A percentile compares a stretch with the other conserved stretches of the same genome.
These are phyloP conservation scores for Colletotrichum shisoi DNA, from an alignment of 2,329 filamentous ascomycete genomes.

Conservation along the genomic window DNA sequence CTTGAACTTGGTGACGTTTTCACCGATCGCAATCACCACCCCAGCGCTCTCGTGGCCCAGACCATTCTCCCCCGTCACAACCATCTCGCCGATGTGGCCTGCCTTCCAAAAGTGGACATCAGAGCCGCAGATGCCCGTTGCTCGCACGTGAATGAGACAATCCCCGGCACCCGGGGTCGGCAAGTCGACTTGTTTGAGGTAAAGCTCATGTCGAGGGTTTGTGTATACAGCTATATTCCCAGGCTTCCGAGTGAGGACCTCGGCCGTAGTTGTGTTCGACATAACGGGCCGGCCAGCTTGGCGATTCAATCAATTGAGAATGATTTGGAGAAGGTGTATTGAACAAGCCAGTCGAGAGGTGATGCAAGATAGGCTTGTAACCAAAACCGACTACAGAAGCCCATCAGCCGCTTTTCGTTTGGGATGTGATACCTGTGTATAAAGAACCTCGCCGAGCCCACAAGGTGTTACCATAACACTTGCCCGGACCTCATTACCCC, in stretches of 20 bases:
- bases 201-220: slow-evolving; percentile 72
- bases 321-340: not conserved
- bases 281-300: not conserved
- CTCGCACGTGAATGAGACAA: slow-evolving; percentile 69
- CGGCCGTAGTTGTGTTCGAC: slow-evolving; percentile 8
- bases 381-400: not conserved
- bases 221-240: slow-evolving; percentile 74
- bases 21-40: slow-evolving; percentile 17
- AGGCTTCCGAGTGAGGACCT: slow-evolving; percentile 37
- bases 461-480: not conserved
- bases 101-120: slow-evolving; percentile 52
- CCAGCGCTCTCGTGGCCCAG: slow-evolving; percentile 36
- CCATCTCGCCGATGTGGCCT: slow-evolving; percentile 47
- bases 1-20: slow-evolving; percentile 23
- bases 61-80: slow-evolving; percentile 43
- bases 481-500: slow-evolving; percentile 21
- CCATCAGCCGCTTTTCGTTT: not conserved
- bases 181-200: slow-evolving; percentile 66
- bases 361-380: not conserved
- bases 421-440: not conserved
- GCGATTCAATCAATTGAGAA: not conserved
- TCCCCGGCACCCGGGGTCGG: slow-evolving; percentile 28
- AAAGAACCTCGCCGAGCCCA: not conserved
- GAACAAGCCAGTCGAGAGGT: not conserved
- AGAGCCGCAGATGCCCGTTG: slow-evolving; percentile 72